Conservation (phyloP, 2,329 filamentous ascomycete genomes). For the Blastomyces percursus region DNA sequence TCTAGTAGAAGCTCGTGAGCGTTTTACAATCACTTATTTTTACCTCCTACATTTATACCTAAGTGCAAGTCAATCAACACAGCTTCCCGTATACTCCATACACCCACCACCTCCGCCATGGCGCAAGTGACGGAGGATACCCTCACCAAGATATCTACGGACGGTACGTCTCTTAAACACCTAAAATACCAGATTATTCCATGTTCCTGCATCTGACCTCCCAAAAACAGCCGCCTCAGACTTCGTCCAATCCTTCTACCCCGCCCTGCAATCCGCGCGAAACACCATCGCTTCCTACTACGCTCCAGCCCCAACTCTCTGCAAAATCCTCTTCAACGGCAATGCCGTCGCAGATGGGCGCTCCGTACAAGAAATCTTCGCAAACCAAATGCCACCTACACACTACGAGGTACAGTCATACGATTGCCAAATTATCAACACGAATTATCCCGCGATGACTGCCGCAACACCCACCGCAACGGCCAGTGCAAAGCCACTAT, state of each 20-base stretch:
- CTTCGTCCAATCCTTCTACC: conserved; percentile 67
- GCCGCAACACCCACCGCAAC: conserved; percentile 26
- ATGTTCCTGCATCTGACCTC: neutral
- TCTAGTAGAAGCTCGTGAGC: neutral
- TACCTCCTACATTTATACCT: neutral
- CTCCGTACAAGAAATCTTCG: conserved; percentile 58
- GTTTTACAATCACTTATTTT: neutral
- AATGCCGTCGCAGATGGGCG: conserved; percentile 50
- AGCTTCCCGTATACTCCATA: neutral
- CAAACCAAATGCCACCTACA: conserved; percentile 50
- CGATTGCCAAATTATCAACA: conserved; percentile 69
- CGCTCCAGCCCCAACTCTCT: conserved; percentile 40
- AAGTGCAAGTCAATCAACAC: neutral
- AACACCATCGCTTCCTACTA: conserved; percentile 58
- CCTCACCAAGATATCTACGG: conserved; percentile 33
- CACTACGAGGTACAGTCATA: conserved; percentile 66
- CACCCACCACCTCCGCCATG: conserved; percentile 19
- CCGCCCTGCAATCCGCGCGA: conserved; percentile 53
- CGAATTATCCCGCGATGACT: conserved; percentile 43
- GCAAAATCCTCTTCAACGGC: conserved; percentile 73
- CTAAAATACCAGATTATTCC: neutral
- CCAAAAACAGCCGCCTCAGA: conserved; percentile 50
- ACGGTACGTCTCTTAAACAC: conserved; percentile 22
- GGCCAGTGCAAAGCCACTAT: conserved; percentile 14
- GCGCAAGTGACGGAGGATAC: conserved; percentile 24